Evolutionary conservation across 2,329 filamentous ascomycete genomes (phyloP), one percentile per base, ranked within the genome.

Genomic region (Sclerotinia subarctica): DNA sequence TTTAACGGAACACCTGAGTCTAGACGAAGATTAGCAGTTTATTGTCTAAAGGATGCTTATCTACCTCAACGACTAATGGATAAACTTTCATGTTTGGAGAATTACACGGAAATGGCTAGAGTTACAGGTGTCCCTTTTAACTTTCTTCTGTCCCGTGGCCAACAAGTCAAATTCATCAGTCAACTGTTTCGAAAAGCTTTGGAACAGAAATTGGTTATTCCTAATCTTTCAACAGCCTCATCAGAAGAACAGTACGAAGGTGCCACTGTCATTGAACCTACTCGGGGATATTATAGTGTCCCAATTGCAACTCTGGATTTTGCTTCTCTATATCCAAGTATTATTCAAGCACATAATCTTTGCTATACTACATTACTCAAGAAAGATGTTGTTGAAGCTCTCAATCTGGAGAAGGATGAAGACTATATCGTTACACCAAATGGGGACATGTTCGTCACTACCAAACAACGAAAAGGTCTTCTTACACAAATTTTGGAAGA

Each of bases 71-170:
- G 96, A 69, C 80, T 99, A 64, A 94, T 99, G 89, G 95, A 99
- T 77, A 99, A 99, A 79, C 84, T 99, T 35, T 98, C 96, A 77
- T 98, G 95, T 80, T 83, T 99, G n/a, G 91, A 97, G 80, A 99
- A 99, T 78, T 98, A 98, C 76, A 98, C 95, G 0, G 95, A 99
- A 81, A 99, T 99, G 95, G 94, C 95, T 68, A 95, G 95, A 87
- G 95, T 99, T 80, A 99, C 96, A 35, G 95, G 95, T 74, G 94
- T 99, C 5, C 95, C 95, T 0, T 99, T 99, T 83, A 98, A 97
- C 77, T 96, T 90, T 76, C 85, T 99, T 56, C 85, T 99, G 2
- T 88, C 95, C 32, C 89, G 94, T 76, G 95, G 95, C 56, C 95
- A 99, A 78, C 96, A 99, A 79, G 89, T 99, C 78, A 97, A 97